Base-by-base conservation (phyloP, 2,329 filamentous ascomycete genomes). In the Aspergillus sp. region DNA sequence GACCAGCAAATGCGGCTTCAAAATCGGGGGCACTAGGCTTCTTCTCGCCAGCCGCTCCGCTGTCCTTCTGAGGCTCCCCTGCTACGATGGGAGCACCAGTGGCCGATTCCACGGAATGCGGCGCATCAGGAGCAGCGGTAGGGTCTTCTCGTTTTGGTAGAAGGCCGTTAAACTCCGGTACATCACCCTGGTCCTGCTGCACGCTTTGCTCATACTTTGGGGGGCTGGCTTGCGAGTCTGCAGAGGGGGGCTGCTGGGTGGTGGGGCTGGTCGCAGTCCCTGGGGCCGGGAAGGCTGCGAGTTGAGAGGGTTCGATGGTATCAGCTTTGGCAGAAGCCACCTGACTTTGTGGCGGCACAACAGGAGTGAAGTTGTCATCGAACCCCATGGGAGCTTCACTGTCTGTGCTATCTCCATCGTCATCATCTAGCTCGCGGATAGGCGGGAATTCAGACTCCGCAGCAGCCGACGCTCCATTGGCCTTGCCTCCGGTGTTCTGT, bases 281-380 rank as follows among this genome's bases (percentile, higher is more conserved):
- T n/a, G 71, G 69, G 33, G 69, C 55, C 60, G 73, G 60, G 66
- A 74, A 69, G 55, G 72, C 55, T 58, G 65, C 59, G 57, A 69
- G 65, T 54, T 66, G 71, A 60, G 65, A 68, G 54, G 60, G 72
- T 58, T 64, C 75, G 54, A 66, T 73, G 48, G 57, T 66, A 54
- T 65, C 65, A 30, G 58, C 64, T 54, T 62, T 60, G 44, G 62
- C 55, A 35, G 40, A 42, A 20, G 61, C 62, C 20, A 62, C 61
- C 42, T 66, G 59, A n/a, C 54, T 54, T 44, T 61, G 63, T 4
- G 64, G 62, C 1, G 78, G 72, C 41, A 76, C 80, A 26, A 82
- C 81, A 13, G 89, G 84, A 0, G 88, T 86, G 67, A 97, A 97
- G 70, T 96, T 87, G 66, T 99, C 94, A 46, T 95, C 93, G 66